Evolutionary conservation across 352 stramenopile species (phyloP).

Genomic region (Globisporangium echinulatum): DNA sequence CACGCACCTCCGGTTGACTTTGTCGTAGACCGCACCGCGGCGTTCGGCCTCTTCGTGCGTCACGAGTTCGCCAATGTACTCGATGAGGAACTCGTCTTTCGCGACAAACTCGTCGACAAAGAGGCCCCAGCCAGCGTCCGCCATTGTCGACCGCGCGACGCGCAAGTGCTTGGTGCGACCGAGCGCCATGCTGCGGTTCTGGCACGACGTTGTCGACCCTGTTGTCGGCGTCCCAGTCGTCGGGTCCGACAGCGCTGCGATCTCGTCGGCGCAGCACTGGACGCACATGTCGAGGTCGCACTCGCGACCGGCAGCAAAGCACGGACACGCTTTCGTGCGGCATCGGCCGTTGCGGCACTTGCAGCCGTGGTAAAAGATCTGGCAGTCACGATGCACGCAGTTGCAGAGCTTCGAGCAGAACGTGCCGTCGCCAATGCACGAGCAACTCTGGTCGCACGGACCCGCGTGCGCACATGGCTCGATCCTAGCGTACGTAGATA

Average conservation of each 20-base stretch:
- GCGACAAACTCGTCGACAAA: conserved; percentile 85
- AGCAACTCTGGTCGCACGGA: conserved; percentile 82
- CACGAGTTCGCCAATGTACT: conserved; percentile 94
- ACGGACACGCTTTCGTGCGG: conserved; percentile 83
- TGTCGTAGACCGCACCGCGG: conserved; percentile 85
- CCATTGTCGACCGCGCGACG: conserved; percentile 74
- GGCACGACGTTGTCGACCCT: conserved; percentile 30
- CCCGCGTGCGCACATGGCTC: conserved; percentile 82
- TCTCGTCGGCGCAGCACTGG: conserved; percentile 63
- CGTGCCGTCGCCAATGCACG: conserved; percentile 76
- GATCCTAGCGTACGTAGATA: conserved; percentile 32
- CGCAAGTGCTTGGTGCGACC: conserved; percentile 57
- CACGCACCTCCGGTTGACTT: conserved; percentile 65
- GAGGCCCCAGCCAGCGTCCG: conserved; percentile 86
- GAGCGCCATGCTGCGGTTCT: conserved; percentile 58
- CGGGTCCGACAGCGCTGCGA: conserved; percentile 8
- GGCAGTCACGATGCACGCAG: conserved; percentile 69
- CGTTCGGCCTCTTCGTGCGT: conserved; percentile 88
- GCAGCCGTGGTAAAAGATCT: conserved; percentile 88
- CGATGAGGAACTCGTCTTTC: conserved; percentile 92
- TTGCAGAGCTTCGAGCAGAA: conserved; percentile 92
- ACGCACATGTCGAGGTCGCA: conserved; percentile 92
- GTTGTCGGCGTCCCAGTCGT: not conserved
- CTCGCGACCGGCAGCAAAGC: conserved; percentile 86
- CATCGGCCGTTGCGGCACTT: conserved; percentile 80